These are phyloP conservation scores for Stentor coeruleus DNA, from an alignment of 73 alveolate species.

Conservation along the genomic window DNA sequence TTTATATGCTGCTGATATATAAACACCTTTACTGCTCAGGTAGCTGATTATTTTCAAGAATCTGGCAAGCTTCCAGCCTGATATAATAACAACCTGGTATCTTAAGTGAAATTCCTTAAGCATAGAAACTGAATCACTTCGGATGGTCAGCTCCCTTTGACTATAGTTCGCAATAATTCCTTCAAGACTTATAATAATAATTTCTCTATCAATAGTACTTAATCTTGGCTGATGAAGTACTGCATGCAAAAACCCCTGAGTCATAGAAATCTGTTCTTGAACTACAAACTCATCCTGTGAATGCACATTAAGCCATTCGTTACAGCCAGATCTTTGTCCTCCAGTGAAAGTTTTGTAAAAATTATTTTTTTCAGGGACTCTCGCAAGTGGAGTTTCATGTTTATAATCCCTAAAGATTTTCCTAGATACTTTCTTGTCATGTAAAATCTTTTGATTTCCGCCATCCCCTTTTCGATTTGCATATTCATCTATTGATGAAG, in stretches of 20 bases:
- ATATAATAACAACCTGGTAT: constrained; percentile 11
- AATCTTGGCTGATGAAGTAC: neutral
- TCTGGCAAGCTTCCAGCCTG: neutral
- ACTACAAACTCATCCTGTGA: neutral
- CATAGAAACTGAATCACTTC: neutral
- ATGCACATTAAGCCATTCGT: no score
- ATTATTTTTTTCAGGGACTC: no score
- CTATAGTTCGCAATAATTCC: neutral
- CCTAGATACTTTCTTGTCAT: no score
- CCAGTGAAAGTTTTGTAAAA: no score
- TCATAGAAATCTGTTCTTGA: neutral
- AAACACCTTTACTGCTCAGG: neutral
- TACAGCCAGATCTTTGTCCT: no score
- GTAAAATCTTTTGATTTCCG: no score
- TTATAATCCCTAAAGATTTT: no score
- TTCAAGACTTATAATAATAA: neutral
- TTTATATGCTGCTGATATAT: constrained; percentile 17
- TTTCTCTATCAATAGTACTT: neutral
- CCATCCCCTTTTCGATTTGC: no score
- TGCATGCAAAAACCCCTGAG: neutral
- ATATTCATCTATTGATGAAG: no score
- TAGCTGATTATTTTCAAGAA: neutral
- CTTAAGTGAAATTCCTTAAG: neutral
- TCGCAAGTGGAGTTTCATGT: no score
- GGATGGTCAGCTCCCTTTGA: neutral